phyloP scores from a whole-genome alignment of 345 rosid species.

The Barbarea vulgaris region DNA sequence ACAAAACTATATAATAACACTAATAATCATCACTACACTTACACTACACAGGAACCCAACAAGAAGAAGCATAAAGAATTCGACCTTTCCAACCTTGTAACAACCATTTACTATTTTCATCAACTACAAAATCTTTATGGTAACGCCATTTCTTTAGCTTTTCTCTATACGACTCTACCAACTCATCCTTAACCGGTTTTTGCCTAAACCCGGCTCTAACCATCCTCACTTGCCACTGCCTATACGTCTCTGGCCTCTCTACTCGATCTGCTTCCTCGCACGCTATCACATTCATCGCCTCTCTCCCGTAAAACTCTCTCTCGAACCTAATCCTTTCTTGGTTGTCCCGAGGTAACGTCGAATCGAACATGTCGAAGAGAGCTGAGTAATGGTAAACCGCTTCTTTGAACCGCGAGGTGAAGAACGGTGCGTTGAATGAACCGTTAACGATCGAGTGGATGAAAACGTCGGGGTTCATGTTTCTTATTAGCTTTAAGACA shows the following conservation, averaged over 20 bases:
- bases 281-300: constrained; percentile 63
- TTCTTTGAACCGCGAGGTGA: constrained; percentile 66
- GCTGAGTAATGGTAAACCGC: constrained; percentile 74
- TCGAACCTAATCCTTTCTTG: constrained; percentile 56
- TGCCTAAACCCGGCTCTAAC: constrained; percentile 68
- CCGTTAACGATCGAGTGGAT: constrained; percentile 55
- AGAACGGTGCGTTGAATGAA: constrained; percentile 75
- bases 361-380: constrained; percentile 65
- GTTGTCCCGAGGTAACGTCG: constrained; percentile 52
- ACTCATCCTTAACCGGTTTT: constrained; percentile 44
- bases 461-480: constrained; percentile 55
- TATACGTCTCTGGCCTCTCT: constrained; percentile 82
- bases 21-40: constrained; percentile 1
- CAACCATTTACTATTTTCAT: constrained; percentile 65
- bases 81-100: constrained; percentile 90
- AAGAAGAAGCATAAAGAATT: constrained; percentile 54
- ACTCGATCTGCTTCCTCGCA: constrained; percentile 75
- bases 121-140: constrained; percentile 69
- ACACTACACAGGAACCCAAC: constrained; percentile 57
- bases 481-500: constrained; percentile 57
- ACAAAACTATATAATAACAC: not conserved
- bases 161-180: constrained; percentile 40
- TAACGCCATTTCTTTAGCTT: constrained; percentile 49
- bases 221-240: constrained; percentile 68
- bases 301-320: constrained; percentile 66